Evolutionary conservation across 1,284 basidiomycete genomes (phyloP), one percentile per base, ranked within the genome.

Genomic region (Trichosporon ovoides): DNA sequence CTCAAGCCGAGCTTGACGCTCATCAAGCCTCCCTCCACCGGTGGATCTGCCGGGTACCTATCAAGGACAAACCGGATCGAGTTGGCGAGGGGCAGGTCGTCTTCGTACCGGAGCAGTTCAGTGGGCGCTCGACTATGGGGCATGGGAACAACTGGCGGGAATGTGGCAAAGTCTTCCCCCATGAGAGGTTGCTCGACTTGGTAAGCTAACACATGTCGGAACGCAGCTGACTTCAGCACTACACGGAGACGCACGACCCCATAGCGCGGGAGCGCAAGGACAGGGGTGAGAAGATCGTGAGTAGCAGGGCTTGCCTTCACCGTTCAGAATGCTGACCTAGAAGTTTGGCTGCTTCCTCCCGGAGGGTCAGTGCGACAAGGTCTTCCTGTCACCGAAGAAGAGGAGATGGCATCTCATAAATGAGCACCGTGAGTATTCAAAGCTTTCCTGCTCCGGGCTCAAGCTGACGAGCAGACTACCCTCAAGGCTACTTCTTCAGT

Each of bases 231-330:
- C 50, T 62, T 11, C 69, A 92, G 87, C 91, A 95, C 77, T 83
- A 89, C 64, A 87, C 85, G 14, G 91, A 95, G 78, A 89, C 86
- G 62, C 91, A 95, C 65, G 89, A 94, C 73, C 85, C 89, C 3
- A 77, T 93, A 18, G 84, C 87, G 20, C 83, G 83, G 9, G 77
- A 90, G 50, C 80, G 84, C 31, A 85, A 85, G 69, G 87, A 90
- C 31, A 81, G 87, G 52, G 91, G 91, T n/a, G 87, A 92, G 71
- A 91, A 88, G 77, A 93, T 88, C 53, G 91, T 91, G 68, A 57
- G 89, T n/a, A n/a, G n/a, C n/a, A n/a, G n/a, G n/a, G n/a, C n/a
- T 83, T 36, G 43, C 43, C 46, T 54, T 20, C 22, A 40, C 19
- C 22, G n/a, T n/a, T n/a, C n/a, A 22, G 4, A 19, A 46, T 31